Conservation (phyloP, 768 basidiomycete genomes). For the Lentinula lateritia region DNA sequence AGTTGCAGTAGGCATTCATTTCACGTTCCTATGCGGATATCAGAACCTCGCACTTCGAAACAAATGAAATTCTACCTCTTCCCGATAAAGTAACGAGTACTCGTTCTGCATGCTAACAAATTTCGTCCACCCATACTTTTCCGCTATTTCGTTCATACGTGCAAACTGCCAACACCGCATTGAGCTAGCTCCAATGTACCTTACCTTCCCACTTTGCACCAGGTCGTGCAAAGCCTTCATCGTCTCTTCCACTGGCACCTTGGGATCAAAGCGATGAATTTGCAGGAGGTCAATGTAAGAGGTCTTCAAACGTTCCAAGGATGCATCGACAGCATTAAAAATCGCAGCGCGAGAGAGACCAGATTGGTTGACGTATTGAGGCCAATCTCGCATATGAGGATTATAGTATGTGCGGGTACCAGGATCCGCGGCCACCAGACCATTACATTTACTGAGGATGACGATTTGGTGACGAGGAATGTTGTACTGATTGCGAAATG, state of each 20-base stretch:
- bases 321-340: slow-evolving; percentile 12
- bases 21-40: slow-evolving; percentile 25
- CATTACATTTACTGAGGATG: slow-evolving; percentile 17
- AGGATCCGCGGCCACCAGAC: slow-evolving; percentile 7
- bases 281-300: slow-evolving; percentile 26
- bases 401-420: neutral
- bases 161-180: slow-evolving; percentile 38
- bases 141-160: slow-evolving; percentile 31
- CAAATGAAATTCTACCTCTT: slow-evolving; percentile 22
- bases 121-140: slow-evolving; percentile 34
- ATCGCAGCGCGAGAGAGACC: slow-evolving; percentile 20
- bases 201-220: slow-evolving; percentile 29
- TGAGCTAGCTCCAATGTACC: slow-evolving; percentile 25
- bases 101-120: slow-evolving; percentile 49
- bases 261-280: slow-evolving; percentile 29
- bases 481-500: slow-evolving; percentile 18
- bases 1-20: slow-evolving; percentile 24
- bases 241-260: slow-evolving; percentile 26
- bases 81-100: slow-evolving; percentile 42
- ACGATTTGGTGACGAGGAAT: slow-evolving; percentile 15
- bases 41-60: too few relatives aligned
- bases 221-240: slow-evolving; percentile 38
- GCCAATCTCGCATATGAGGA: slow-evolving; percentile 5
- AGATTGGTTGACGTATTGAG: slow-evolving; percentile 16
- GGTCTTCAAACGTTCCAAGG: slow-evolving; percentile 15